Percentiles rank a stretch among this genome's conserved stretches.
phyloP scores from a whole-genome alignment of 495 filamentous ascomycete genomes.

The Penicillium maclennaniae region DNA sequence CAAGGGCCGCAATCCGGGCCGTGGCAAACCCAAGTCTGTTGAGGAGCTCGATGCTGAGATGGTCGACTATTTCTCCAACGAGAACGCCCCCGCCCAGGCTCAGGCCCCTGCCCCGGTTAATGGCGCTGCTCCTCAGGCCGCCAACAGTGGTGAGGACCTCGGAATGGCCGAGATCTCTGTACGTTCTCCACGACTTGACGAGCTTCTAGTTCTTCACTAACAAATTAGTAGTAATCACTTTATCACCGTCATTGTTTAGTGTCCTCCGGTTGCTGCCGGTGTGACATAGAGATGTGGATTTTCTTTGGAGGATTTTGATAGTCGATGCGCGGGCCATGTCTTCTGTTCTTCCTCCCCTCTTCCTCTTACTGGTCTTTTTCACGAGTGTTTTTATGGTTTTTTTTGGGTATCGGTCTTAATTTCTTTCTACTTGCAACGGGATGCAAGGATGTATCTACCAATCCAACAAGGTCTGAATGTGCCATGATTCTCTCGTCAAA shows the following conservation, averaged over 20 bases:
- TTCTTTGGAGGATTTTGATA: conserved; percentile 16
- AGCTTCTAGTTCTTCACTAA: not conserved
- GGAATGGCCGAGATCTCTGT: conserved; percentile 55
- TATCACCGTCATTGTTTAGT: conserved; percentile 1
- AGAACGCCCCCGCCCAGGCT: conserved; percentile 35
- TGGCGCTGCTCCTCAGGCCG: conserved; percentile 34
- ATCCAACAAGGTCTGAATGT: conserved; percentile 13
- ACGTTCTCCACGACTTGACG: conserved; percentile 8
- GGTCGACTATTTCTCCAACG: conserved; percentile 74
- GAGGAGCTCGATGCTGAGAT: conserved; percentile 94
- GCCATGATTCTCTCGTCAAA: not conserved
- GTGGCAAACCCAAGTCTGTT: conserved; percentile 75
- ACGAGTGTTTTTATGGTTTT: conserved; percentile 11
- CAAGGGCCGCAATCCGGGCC: conserved; percentile 48
- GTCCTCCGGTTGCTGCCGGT: not conserved
- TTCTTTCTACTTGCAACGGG: conserved; percentile 13
- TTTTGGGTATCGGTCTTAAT: conserved; percentile 15
- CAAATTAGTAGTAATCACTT: conserved; percentile 21
- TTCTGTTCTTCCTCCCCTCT: conserved; percentile 18
- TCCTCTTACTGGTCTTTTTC: conserved; percentile 5
- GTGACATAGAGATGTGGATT: conserved; percentile 4
- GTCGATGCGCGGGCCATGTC: conserved; percentile 32
- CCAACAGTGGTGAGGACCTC: conserved; percentile 39
- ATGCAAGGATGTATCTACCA: conserved; percentile 25
- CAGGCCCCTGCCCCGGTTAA: conserved; percentile 44